These are phyloP conservation scores for Kokia cookei DNA, from an alignment of 441 rosid species.

Conservation along the genomic window DNA sequence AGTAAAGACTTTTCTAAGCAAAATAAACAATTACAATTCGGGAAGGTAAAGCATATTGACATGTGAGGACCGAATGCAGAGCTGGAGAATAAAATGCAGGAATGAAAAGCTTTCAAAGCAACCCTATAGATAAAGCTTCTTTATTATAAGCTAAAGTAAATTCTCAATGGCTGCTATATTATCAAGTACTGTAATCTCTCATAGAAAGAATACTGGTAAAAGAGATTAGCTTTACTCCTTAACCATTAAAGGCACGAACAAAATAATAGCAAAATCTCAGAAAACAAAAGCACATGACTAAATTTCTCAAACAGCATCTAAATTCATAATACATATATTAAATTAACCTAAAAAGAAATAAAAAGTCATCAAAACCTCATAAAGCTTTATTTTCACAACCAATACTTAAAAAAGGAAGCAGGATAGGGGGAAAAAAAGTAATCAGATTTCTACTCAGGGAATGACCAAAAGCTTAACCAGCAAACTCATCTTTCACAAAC, in stretches of 20 bases:
- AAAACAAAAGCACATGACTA: neutral
- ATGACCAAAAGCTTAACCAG: too few relatives aligned
- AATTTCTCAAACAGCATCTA: neutral
- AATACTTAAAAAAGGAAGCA: too few relatives aligned
- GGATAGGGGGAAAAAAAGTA: too few relatives aligned
- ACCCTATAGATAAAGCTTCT: neutral
- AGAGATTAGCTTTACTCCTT: neutral
- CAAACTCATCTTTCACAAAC: neutral
- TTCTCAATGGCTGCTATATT: constrained; percentile 2
- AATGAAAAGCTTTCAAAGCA: constrained; percentile 4
- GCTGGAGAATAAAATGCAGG: neutral
- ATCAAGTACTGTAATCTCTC: neutral
- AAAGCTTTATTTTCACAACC: neutral
- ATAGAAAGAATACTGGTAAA: neutral
- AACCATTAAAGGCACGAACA: neutral
- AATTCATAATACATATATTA: neutral
- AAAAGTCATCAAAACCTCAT: neutral
- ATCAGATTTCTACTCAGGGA: too few relatives aligned
- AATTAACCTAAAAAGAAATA: neutral
- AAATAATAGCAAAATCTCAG: neutral
- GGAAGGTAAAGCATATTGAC: neutral
- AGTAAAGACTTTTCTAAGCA: neutral
- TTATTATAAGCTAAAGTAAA: neutral
- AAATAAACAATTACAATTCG: neutral
- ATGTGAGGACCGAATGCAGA: neutral